Evolutionary conservation across 768 basidiomycete genomes (phyloP), one percentile per base, ranked within the genome.

Genomic region (Boletus huronensis): DNA sequence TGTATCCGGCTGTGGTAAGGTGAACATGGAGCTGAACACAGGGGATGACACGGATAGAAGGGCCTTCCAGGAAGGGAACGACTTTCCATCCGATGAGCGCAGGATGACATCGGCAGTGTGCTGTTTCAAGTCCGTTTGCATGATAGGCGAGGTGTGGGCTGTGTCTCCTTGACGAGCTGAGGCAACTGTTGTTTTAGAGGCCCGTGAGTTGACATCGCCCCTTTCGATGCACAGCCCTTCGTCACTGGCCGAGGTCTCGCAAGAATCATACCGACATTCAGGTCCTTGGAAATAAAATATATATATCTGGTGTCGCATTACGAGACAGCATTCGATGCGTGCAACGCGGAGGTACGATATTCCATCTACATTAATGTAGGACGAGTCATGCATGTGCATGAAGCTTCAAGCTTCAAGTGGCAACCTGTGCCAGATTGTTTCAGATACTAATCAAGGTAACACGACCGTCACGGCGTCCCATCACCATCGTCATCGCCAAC

Each of bases 401-500:
- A n/a, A n/a, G n/a, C n/a, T n/a, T n/a, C n/a, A n/a, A n/a, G n/a
- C n/a, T n/a, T n/a, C 16, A 7, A 28, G n/a, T 8, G 17, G 28
- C 47, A 55, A 32, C 46, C 46, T 13, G 39, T 42, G 43, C 59
- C n/a, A 48, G 41, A 17, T 26, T 17, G 23, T 40, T 26, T 9
- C 54, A 5, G 9, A 28, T 31, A 26, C 29, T 31, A 26, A 28
- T 23, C 42, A 26, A 34, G 23, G 19, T 28, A 28, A 10, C 11
- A 49, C 2, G 40, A 29, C 28, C 25, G 3, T 59, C n/a, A 64
- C 21, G 26, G 48, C 13, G 31, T 41, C 21, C n/a, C 17, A 34
- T 57, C 50, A 6, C n/a, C 57, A 14, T 64, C 65, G 25, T 60
- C 55, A n/a, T 57, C 63, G 8, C 17, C 58, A 17, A 40, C 36